Evolutionary conservation across 768 basidiomycete genomes (phyloP).

Genomic region (Pisolithus marmoratus): DNA sequence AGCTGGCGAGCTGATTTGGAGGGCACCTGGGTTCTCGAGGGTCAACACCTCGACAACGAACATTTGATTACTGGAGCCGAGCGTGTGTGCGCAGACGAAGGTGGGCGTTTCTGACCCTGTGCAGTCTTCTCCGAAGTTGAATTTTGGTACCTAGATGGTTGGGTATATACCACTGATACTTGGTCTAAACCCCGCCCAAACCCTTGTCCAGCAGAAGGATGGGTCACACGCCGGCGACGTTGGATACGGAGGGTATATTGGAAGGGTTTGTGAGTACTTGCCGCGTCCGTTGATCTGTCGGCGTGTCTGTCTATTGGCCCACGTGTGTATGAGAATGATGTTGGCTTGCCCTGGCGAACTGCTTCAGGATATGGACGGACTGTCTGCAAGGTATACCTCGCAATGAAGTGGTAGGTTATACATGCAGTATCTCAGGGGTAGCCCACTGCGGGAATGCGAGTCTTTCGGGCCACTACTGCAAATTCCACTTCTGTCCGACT

Average conservation of each 20-base stretch:
- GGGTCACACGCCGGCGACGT: conserved; percentile 58
- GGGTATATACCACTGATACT: conserved; percentile 76
- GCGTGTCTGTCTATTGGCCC: too few relatives aligned
- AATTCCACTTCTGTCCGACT: too few relatives aligned
- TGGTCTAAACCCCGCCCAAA: conserved; percentile 52
- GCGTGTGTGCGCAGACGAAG: conserved; percentile 21
- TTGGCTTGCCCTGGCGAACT: too few relatives aligned
- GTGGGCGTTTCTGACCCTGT: conserved; percentile 10
- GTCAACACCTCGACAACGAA: neutral
- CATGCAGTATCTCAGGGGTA: too few relatives aligned
- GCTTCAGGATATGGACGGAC: too few relatives aligned
- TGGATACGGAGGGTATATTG: conserved; percentile 66
- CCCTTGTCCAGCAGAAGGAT: conserved; percentile 37
- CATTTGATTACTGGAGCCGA: conserved; percentile 1
- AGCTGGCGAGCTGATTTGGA: conserved; percentile 67
- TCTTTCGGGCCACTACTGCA: too few relatives aligned
- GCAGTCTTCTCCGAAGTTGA: neutral
- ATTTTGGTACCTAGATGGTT: conserved; percentile 46
- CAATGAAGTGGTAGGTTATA: too few relatives aligned
- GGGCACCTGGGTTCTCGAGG: conserved; percentile 46
- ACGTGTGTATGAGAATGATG: too few relatives aligned
- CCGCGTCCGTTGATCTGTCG: too few relatives aligned
- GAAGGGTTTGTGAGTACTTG: neutral
- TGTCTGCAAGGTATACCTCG: too few relatives aligned
- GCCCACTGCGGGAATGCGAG: too few relatives aligned